Evolutionary conservation across 1,139 yeast genomes (phyloP), one percentile per base, ranked within the genome.

Genomic region (Kazachstania sp.): DNA sequence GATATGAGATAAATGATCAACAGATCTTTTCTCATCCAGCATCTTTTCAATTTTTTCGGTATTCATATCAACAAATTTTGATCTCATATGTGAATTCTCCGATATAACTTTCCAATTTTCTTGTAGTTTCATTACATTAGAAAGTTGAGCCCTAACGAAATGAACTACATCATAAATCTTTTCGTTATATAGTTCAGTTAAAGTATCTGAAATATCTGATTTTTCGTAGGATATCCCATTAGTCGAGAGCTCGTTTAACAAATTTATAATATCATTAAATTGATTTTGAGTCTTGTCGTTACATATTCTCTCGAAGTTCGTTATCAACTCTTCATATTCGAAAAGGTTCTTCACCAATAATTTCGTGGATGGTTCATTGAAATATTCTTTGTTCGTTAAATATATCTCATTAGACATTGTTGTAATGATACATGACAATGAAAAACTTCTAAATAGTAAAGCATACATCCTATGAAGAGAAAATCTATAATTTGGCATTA

Each of bases 381-480:
- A 54, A 44, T 49, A 52, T 1, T 19, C 23, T 44, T 46, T 54
- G 44, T 58, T 59, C 1, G 66, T 61, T 28, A 58, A 32, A 46
- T 57, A 62, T 13, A 61, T 42, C 39, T 60, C 64, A 39, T 61
- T 54, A 9, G 54, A 39, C 16, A 60, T 20, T 37, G 59, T 52
- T 13, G 51, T 48, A 4, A 54, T 45, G 26, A 59, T 53, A 35
- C 56, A 52, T 3, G 54, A 31, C 11, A 60, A 23, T 32, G 52
- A 49, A 32, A 56, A 46, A 9, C 53, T 46, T 41, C 61, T 53
- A 13, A 59, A 47, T 7, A 58, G 46, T 37, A 60, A 47, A 4
- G 78, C 68, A 51, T 77, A 70, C 6, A 77, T 64, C 51, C 74
- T 68, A 55, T 79, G 84, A 47, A 77, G 60, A 0, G 78, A 66